phyloP scores from a whole-genome alignment of 2,329 filamentous ascomycete species.

The Immersiporthe knoxdaviesiana region DNA sequence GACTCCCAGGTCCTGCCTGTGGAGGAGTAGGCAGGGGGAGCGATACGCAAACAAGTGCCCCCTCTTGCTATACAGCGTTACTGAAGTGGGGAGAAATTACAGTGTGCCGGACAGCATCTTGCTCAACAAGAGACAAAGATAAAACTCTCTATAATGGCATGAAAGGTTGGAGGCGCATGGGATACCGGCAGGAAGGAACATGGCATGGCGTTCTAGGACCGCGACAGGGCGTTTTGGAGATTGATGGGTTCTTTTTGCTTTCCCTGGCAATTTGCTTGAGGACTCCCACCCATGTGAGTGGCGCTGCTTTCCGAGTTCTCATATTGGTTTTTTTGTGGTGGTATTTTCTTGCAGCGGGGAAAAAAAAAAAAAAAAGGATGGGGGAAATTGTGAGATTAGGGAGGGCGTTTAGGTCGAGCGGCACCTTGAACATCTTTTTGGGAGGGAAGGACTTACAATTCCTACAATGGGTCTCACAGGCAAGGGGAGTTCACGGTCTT shows the following conservation, averaged over 20 bases:
- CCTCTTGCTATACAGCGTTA: background rate
- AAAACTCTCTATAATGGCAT: background rate
- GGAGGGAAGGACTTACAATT: background rate
- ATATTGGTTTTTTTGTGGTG: background rate
- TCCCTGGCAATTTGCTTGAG: background rate
- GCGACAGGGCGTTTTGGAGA: background rate
- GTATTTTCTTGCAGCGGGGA: background rate
- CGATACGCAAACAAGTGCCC: background rate
- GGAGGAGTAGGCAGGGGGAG: background rate
- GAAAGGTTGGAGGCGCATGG: background rate
- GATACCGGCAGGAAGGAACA: background rate
- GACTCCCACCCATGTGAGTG: background rate
- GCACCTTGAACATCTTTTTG: background rate
- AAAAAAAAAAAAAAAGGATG: background rate
- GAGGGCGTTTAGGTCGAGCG: background rate
- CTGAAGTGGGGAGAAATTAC: background rate
- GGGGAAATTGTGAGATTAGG: background rate
- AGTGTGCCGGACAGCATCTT: background rate
- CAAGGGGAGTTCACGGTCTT: background rate
- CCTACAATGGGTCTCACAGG: background rate
- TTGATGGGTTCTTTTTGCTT: background rate
- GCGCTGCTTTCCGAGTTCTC: background rate
- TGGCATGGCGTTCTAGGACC: background rate
- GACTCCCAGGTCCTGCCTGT: conserved; percentile 40
- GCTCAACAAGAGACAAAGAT: background rate